A percentile compares a stretch with the other conserved stretches of the same genome.
Conservation (phyloP, 345 rosid species). For the Bruguiera gymnorhiza region DNA sequence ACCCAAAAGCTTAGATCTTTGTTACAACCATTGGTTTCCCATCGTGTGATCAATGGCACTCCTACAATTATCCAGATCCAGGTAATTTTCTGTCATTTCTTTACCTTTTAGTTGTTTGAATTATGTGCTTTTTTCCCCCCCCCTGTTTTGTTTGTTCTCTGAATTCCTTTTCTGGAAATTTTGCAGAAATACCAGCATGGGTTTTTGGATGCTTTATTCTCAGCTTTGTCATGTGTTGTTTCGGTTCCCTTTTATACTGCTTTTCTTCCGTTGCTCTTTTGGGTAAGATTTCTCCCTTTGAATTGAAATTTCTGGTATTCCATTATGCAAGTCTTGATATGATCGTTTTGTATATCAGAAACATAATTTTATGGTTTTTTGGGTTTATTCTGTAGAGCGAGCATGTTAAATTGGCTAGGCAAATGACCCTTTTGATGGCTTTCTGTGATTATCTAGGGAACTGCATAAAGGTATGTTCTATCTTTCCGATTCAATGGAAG, state of each 20-base stretch:
- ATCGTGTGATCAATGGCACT: slow-evolving; percentile 52
- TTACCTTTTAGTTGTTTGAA: background rate
- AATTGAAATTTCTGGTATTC: slow-evolving; percentile 5
- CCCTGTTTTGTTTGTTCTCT: background rate
- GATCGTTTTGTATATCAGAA: background rate
- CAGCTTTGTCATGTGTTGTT: slow-evolving; percentile 82
- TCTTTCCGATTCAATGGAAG: background rate
- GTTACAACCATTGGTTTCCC: slow-evolving; percentile 61
- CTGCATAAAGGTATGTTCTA: slow-evolving; percentile 58
- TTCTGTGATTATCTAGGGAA: slow-evolving; percentile 93
- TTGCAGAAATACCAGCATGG: slow-evolving; percentile 64
- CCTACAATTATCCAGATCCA: slow-evolving; percentile 72
- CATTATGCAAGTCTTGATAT: background rate
- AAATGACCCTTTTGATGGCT: slow-evolving; percentile 94
- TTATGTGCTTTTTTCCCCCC: background rate
- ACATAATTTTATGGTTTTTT: slow-evolving; percentile 12
- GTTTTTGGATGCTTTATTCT: slow-evolving; percentile 72
- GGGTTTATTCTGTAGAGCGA: slow-evolving; percentile 60
- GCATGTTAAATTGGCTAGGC: slow-evolving; percentile 95
- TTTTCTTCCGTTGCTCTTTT: slow-evolving; percentile 92
- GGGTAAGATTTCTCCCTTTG: slow-evolving; percentile 47
- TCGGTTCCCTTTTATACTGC: slow-evolving; percentile 98
- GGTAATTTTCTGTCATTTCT: slow-evolving; percentile 36
- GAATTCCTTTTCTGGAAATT: background rate
- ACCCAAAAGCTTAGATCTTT: slow-evolving; percentile 73